phyloP scores from a whole-genome alignment of 176 grass and related monocot species.

The Musa itinerans region DNA sequence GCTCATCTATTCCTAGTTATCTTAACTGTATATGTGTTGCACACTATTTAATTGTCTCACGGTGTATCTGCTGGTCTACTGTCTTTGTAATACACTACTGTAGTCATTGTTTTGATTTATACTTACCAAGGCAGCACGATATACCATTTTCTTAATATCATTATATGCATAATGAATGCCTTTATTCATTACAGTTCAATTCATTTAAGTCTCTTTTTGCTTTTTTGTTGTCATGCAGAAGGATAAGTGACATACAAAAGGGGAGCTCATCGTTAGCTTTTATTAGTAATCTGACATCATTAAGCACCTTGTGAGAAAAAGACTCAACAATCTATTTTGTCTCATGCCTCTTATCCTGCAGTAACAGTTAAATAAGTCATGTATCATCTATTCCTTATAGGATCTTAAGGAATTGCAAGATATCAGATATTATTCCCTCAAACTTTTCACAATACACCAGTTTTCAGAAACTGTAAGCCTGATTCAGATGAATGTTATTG shows the following conservation, averaged over 20 bases:
- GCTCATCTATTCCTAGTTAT: neutral
- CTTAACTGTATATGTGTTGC: neutral
- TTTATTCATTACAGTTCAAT: no score
- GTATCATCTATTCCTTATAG: slow-evolving; percentile 11
- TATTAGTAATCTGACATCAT: slow-evolving; percentile 7
- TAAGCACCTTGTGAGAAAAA: slow-evolving; percentile 37
- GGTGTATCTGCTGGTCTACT: no score
- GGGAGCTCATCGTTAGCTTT: slow-evolving; percentile 10
- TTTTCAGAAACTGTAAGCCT: slow-evolving; percentile 38
- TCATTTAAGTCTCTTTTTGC: no score
- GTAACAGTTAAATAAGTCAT: neutral
- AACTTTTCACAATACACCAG: slow-evolving; percentile 39
- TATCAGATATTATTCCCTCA: slow-evolving; percentile 60
- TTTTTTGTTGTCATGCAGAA: neutral
- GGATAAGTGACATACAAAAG: slow-evolving; percentile 6
- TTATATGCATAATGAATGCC: no score
- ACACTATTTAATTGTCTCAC: neutral
- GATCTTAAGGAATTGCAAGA: slow-evolving; percentile 73
- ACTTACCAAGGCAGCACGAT: no score
- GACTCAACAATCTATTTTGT: neutral
- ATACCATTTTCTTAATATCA: no score
- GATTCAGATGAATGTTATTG: neutral
- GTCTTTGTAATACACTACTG: no score
- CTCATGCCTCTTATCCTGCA: neutral
- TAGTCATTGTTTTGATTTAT: no score